Evolutionary conservation across 2,329 filamentous ascomycete genomes (phyloP).

Genomic region (Phyllosticta citrichinensis): DNA sequence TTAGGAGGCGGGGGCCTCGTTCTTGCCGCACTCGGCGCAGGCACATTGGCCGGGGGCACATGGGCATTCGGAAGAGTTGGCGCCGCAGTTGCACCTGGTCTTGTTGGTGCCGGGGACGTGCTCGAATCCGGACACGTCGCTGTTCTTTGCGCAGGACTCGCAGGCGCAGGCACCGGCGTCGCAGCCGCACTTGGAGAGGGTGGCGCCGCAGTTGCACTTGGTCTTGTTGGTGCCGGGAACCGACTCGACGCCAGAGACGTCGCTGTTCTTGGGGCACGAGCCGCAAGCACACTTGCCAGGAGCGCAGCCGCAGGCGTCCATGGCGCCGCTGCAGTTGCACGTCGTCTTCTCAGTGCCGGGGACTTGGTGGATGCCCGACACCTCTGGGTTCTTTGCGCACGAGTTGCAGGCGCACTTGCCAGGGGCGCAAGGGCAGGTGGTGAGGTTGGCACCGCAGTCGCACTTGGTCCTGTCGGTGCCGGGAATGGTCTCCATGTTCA

Average conservation of each 20-base stretch:
- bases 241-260: neutral
- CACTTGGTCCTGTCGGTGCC: conserved; percentile 36
- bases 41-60: conserved; percentile 38
- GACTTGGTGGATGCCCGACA: neutral
- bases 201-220: conserved; percentile 38
- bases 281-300: conserved; percentile 38
- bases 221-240: conserved; percentile 33
- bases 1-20: conserved; percentile 11
- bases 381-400: conserved; percentile 37
- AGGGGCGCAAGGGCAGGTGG: conserved; percentile 35
- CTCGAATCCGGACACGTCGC: conserved; percentile 23
- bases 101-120: conserved; percentile 31
- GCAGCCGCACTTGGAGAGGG: conserved; percentile 35
- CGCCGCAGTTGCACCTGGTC: conserved; percentile 40
- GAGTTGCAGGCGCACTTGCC: conserved; percentile 38
- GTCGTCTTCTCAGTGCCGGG: conserved; percentile 2
- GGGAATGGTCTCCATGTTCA: conserved; percentile 27
- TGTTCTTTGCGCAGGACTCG: conserved; percentile 37
- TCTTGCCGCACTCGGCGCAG: conserved; percentile 38
- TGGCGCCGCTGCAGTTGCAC: conserved; percentile 38
- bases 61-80: conserved; percentile 32
- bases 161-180: conserved; percentile 38
- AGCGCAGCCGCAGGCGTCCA: conserved; percentile 35
- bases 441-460: conserved; percentile 36
- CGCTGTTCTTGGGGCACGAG: conserved; percentile 38